Evolutionary conservation across 208 protist species (phyloP).

Genomic region (Leishmania lainsoni): DNA sequence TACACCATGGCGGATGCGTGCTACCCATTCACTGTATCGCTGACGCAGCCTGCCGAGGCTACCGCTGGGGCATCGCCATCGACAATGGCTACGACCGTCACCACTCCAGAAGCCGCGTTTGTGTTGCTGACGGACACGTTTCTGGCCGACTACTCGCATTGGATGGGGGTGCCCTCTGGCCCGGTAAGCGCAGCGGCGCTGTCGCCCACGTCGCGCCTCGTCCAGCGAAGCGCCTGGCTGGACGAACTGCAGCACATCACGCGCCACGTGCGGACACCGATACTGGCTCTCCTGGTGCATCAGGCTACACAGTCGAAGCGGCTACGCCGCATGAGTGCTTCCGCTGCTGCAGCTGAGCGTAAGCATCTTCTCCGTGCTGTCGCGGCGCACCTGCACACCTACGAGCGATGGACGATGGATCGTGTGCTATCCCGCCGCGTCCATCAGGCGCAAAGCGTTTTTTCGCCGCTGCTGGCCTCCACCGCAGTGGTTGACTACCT

Average conservation of each 20-base stretch:
- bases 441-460: constrained; percentile 19
- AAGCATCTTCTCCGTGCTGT: constrained; percentile 29
- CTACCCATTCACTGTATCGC: constrained; percentile 26
- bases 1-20: constrained; percentile 40
- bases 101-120: constrained; percentile 30
- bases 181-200: not conserved
- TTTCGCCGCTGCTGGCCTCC: constrained; percentile 28
- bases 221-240: constrained; percentile 31
- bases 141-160: constrained; percentile 31
- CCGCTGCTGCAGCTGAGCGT: constrained; percentile 10
- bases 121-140: constrained; percentile 30
- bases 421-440: constrained; percentile 25
- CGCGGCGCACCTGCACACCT: constrained; percentile 41
- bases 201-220: not conserved
- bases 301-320: constrained; percentile 20
- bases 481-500: constrained; percentile 32
- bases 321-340: not conserved
- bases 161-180: constrained; percentile 31
- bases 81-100: constrained; percentile 17
- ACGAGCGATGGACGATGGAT: constrained; percentile 38
- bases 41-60: constrained; percentile 4
- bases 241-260: constrained; percentile 52
- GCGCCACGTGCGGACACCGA: constrained; percentile 39
- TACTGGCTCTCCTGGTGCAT: constrained; percentile 44
- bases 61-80: not conserved